These are phyloP conservation scores for Coniophora puteana DNA, from an alignment of 1,284 basidiomycete species.

Conservation along the genomic window DNA sequence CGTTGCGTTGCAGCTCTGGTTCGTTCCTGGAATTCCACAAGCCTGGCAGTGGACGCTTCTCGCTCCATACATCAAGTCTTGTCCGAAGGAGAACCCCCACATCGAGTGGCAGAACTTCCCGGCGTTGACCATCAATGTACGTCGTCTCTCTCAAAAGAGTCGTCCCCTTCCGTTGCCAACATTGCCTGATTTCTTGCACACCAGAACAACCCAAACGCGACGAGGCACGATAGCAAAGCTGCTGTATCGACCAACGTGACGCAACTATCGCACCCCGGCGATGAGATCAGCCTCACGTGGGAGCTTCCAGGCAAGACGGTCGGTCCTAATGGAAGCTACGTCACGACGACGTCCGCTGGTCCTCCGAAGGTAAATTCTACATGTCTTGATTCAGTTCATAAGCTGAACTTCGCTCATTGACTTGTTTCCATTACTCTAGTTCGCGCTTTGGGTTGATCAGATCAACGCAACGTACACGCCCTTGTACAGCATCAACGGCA, in stretches of 20 bases:
- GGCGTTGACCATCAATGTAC: slow-evolving; percentile 40
- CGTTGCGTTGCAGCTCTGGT: no score
- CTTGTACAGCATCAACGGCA: slow-evolving; percentile 39
- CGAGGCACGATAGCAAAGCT: slow-evolving; percentile 19
- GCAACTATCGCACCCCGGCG: slow-evolving; percentile 42
- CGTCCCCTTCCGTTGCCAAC: slow-evolving; percentile 1
- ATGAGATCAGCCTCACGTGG: slow-evolving; percentile 49
- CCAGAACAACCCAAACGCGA: slow-evolving; percentile 29
- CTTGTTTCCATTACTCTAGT: slow-evolving; percentile 18
- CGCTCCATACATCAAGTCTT: slow-evolving; percentile 51
- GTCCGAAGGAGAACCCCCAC: slow-evolving; percentile 55
- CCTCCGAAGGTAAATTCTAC: slow-evolving; percentile 38
- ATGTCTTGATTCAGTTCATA: no score
- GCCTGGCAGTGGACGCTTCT: slow-evolving; percentile 62
- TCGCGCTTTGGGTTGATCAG: slow-evolving; percentile 53
- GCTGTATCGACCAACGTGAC: slow-evolving; percentile 48
- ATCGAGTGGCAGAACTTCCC: slow-evolving; percentile 58
- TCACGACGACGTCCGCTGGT: slow-evolving; percentile 44
- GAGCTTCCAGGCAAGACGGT: slow-evolving; percentile 51
- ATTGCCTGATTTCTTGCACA: no score
- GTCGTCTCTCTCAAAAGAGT: slow-evolving; percentile 6
- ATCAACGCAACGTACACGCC: slow-evolving; percentile 63
- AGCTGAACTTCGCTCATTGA: no score
- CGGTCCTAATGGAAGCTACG: slow-evolving; percentile 50
- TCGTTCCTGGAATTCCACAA: slow-evolving; percentile 48